phyloP scores from a whole-genome alignment of 2,329 filamentous ascomycete species.

The Exophiala bonariae region DNA sequence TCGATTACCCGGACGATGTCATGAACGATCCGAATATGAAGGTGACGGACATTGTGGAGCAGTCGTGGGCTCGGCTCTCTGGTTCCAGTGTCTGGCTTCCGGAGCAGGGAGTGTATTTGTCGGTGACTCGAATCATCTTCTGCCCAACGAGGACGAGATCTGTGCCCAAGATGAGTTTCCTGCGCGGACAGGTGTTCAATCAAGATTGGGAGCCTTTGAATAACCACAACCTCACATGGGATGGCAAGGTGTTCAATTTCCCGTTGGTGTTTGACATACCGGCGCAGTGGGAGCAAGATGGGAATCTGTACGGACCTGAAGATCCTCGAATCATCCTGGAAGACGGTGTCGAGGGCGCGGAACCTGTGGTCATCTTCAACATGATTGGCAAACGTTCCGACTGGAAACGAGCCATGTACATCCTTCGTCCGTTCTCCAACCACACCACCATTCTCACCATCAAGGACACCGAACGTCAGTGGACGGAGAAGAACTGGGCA shows the following conservation, averaged over 20 bases:
- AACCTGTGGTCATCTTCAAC: conserved; percentile 31
- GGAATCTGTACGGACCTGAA: conserved; percentile 28
- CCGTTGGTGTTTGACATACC: conserved; percentile 28
- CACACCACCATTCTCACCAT: conserved; percentile 25
- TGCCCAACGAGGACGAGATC: conserved; percentile 19
- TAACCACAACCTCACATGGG: conserved; percentile 28
- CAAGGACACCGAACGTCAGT: conserved; percentile 16
- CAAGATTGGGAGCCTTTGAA: conserved; percentile 28
- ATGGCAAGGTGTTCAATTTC: conserved; percentile 23
- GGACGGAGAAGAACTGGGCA: conserved; percentile 29
- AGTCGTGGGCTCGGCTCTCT: conserved; percentile 23
- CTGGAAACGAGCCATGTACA: conserved; percentile 26
- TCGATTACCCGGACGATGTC: conserved; percentile 22
- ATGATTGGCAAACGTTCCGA: conserved; percentile 26
- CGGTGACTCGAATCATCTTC: conserved; percentile 26
- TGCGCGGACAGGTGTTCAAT: conserved; percentile 29
- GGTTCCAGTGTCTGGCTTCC: conserved; percentile 28
- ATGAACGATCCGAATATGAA: conserved; percentile 17
- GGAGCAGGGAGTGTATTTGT: conserved; percentile 23
- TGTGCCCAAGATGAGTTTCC: conserved; percentile 29
- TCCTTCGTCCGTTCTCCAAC: conserved; percentile 28
- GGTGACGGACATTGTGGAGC: conserved; percentile 17
- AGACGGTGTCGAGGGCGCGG: conserved; percentile 27
- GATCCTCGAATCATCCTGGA: conserved; percentile 30
- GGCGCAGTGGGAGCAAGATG: conserved; percentile 21